phyloP scores from a whole-genome alignment of 805 yeast genomes.

The Candida orba region DNA sequence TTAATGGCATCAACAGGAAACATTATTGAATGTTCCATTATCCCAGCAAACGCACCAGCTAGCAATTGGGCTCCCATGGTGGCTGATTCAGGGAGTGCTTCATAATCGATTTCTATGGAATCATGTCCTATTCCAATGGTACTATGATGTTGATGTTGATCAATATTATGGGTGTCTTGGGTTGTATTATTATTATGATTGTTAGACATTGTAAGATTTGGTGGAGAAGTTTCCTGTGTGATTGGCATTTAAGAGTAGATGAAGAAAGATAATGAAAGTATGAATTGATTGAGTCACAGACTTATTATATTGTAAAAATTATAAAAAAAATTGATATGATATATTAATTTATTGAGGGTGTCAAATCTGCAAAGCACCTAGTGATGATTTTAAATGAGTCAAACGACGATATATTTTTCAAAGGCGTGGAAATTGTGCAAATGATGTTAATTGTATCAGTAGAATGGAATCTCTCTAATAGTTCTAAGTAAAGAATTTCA shows the following conservation, averaged over 20 bases:
- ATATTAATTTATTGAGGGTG: background rate
- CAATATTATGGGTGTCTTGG: too few relatives aligned
- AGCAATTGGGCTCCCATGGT: slow-evolving; percentile 72
- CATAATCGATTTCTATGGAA: slow-evolving; percentile 67
- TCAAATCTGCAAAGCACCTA: too few relatives aligned
- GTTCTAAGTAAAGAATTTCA: too few relatives aligned
- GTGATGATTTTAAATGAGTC: background rate
- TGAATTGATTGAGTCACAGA: too few relatives aligned
- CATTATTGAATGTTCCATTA: slow-evolving; percentile 97
- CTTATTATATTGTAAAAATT: too few relatives aligned
- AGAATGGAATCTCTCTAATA: too few relatives aligned
- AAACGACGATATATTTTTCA: background rate
- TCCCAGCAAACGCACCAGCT: slow-evolving; percentile 99
- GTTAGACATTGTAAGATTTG: too few relatives aligned
- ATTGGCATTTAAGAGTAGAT: background rate
- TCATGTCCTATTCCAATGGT: slow-evolving; percentile 6
- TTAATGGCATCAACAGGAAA: slow-evolving; percentile 94
- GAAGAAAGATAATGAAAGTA: background rate
- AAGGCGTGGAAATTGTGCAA: too few relatives aligned
- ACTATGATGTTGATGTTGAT: background rate
- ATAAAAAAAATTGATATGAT: background rate
- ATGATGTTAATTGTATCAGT: too few relatives aligned
- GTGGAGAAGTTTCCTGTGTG: background rate
- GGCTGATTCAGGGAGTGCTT: slow-evolving; percentile 82
- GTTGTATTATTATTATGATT: background rate